phyloP scores from a whole-genome alignment of 371 early-diverging fungal genomes.

The Zancudomyces culisetae region DNA sequence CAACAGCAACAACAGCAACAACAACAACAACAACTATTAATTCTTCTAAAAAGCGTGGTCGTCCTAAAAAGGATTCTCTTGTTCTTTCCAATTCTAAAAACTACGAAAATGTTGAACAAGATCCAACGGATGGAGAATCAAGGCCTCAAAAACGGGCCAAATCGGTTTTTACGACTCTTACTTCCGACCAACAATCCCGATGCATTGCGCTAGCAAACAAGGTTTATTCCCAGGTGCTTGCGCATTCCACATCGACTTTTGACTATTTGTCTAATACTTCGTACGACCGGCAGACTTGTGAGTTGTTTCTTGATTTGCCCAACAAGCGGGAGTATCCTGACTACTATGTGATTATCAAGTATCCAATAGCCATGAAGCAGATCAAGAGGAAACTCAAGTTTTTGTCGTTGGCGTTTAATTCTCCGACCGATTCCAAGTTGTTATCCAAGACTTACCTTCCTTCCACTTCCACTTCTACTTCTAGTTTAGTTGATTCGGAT shows the following conservation, averaged over 20 bases:
- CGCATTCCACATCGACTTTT: background rate
- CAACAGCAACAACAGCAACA: too few species aligned
- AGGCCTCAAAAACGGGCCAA: slow-evolving; percentile 4
- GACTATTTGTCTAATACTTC: slow-evolving; percentile 10
- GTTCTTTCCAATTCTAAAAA: background rate
- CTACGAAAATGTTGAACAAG: background rate
- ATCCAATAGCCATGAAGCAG: slow-evolving; percentile 62
- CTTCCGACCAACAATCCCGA: slow-evolving; percentile 13
- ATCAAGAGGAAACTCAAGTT: slow-evolving; percentile 41
- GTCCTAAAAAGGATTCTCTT: too few species aligned
- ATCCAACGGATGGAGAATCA: background rate
- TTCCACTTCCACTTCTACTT: background rate
- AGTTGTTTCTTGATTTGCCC: slow-evolving; percentile 54
- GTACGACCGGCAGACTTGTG: slow-evolving; percentile 30
- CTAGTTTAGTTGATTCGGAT: background rate
- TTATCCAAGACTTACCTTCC: background rate
- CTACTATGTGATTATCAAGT: slow-evolving; percentile 63
- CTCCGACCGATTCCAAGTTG: background rate
- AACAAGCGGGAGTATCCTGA: slow-evolving; percentile 56
- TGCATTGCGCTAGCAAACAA: slow-evolving; percentile 11
- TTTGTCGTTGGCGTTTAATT: background rate
- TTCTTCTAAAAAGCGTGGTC: too few species aligned
- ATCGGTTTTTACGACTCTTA: background rate
- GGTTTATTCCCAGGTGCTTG: slow-evolving; percentile 8
- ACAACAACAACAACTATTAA: too few species aligned